phyloP scores from a whole-genome alignment of 2,329 filamentous ascomycete genomes.

The Diaporthe australafricana region DNA sequence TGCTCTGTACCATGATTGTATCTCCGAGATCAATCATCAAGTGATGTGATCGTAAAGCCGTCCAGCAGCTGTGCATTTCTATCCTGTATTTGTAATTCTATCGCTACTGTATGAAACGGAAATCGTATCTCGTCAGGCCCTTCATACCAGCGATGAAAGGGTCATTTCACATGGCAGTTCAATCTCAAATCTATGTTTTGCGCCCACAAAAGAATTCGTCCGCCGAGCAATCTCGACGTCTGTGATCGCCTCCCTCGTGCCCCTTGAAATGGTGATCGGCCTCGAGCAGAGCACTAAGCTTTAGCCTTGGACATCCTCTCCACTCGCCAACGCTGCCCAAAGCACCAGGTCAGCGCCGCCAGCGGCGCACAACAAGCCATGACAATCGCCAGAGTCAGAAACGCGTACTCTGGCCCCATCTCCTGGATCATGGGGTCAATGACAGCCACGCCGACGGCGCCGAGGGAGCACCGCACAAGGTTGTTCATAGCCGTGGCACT shows the following conservation, averaged over 20 bases:
- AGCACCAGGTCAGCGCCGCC: neutral
- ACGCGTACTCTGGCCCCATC: constrained; percentile 35
- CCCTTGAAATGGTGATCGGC: neutral
- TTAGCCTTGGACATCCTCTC: neutral
- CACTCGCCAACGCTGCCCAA: neutral
- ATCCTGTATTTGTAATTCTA: neutral
- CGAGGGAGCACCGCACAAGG: constrained; percentile 46
- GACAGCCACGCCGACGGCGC: constrained; percentile 44
- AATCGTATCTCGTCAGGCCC: too few relatives aligned
- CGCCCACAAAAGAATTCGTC: too few relatives aligned
- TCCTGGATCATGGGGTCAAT: constrained; percentile 37
- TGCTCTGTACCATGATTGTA: too few relatives aligned
- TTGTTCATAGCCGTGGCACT: constrained; percentile 50
- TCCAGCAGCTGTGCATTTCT: too few relatives aligned
- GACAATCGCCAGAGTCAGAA: constrained; percentile 34
- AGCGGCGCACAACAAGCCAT: constrained; percentile 13
- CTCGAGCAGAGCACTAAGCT: too few relatives aligned
- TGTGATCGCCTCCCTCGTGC: neutral
- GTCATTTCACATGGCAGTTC: too few relatives aligned
- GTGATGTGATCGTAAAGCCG: too few relatives aligned
- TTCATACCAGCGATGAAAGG: too few relatives aligned
- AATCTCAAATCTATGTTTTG: neutral
- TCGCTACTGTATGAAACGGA: neutral
- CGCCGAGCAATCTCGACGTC: neutral
- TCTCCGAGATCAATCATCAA: too few relatives aligned